Conservation (phyloP, 768 basidiomycete genomes). For the Trametes cingulata region DNA sequence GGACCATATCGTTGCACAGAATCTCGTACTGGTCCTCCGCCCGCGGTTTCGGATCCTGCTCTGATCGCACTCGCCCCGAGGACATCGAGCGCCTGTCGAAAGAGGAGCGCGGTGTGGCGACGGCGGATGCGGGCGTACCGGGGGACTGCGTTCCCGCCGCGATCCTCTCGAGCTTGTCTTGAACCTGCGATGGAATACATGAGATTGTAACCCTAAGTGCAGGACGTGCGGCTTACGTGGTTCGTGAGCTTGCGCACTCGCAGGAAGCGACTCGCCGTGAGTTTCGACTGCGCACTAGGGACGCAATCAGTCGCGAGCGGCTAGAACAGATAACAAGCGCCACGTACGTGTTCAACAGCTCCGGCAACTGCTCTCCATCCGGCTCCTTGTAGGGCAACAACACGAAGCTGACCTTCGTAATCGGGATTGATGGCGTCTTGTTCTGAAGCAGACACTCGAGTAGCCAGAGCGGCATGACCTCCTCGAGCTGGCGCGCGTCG, state of each 20-base stretch:
- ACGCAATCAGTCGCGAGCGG: background rate
- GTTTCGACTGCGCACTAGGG: conserved; percentile 69
- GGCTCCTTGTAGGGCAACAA: conserved; percentile 75
- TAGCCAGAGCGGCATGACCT: conserved; percentile 84
- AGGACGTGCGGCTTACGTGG: conserved; percentile 59
- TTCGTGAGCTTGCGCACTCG: conserved; percentile 80
- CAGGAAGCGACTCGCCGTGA: conserved; percentile 86
- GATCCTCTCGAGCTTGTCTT: conserved; percentile 78
- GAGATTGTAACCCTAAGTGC: background rate
- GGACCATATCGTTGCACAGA: conserved; percentile 79
- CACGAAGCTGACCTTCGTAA: conserved; percentile 85
- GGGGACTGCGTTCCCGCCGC: conserved; percentile 23
- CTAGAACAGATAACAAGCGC: background rate
- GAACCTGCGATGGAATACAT: conserved; percentile 51
- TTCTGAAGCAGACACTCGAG: conserved; percentile 82
- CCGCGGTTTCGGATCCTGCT: conserved; percentile 28
- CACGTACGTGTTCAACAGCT: conserved; percentile 83
- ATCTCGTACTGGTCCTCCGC: conserved; percentile 83
- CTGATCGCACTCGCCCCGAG: conserved; percentile 19
- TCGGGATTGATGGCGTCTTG: conserved; percentile 50
- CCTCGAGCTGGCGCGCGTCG: conserved; percentile 63
- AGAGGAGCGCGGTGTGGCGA: conserved; percentile 38
- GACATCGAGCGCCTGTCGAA: conserved; percentile 34
- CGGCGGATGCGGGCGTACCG: conserved; percentile 34
- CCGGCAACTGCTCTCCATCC: conserved; percentile 64